A percentile compares a stretch with the other conserved stretches of the same genome.
Conservation (phyloP, 139 green algal genomes). For the Astrephomene gubernaculifera region DNA sequence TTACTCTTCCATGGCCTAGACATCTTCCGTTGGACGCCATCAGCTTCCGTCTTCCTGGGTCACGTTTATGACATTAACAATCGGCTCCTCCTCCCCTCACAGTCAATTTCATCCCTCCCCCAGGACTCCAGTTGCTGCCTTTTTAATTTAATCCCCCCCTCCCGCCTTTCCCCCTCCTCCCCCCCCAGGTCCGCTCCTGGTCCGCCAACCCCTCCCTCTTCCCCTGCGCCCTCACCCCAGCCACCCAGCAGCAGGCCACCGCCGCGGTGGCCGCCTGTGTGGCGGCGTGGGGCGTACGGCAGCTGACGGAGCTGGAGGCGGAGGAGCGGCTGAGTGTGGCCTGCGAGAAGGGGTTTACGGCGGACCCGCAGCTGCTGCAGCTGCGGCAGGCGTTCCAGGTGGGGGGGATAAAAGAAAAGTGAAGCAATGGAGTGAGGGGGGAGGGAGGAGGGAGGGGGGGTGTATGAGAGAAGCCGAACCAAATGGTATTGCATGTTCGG, state of each 20-base stretch:
- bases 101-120: no score
- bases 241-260: conserved; percentile 35
- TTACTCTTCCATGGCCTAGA: no score
- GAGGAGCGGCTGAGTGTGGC: conserved; percentile 94
- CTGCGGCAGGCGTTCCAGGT: conserved; percentile 77
- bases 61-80: no score
- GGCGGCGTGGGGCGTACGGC: conserved; percentile 69
- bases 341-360: conserved; percentile 91
- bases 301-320: conserved; percentile 84
- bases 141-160: not conserved
- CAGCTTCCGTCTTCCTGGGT: no score
- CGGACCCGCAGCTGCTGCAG: conserved; percentile 76
- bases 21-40: no score
- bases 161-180: not conserved
- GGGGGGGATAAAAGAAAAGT: no score
- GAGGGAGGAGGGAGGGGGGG: no score
- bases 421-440: no score
- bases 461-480: no score
- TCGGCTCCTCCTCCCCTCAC: no score
- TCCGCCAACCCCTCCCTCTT: conserved; percentile 79
- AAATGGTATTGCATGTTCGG: no score
- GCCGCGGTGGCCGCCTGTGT: conserved; percentile 55
- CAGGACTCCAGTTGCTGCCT: no score
- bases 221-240: conserved; percentile 83
- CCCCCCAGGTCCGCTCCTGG: conserved; percentile 46